Evolutionary conservation across 257 asterid species (phyloP).

Genomic region (Solanum piurae): DNA sequence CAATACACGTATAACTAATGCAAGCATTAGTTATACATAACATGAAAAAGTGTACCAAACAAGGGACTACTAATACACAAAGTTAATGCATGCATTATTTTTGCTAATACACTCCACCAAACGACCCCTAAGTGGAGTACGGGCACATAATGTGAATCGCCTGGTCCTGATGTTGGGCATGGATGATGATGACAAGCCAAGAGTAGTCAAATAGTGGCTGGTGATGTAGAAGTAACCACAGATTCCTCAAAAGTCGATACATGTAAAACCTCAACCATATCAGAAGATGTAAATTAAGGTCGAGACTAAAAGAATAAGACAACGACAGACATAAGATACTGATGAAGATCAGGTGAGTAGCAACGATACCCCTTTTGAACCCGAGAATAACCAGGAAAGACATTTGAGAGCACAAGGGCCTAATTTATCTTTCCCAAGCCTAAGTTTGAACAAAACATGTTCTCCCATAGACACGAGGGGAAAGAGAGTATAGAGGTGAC

Average conservation of each 20-base stretch:
- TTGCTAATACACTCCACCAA: no score
- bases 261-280: background rate
- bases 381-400: background rate
- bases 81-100: no score
- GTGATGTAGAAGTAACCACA: background rate
- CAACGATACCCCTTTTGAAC: background rate
- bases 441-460: background rate
- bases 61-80: no score
- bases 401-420: background rate
- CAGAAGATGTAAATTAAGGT: background rate
- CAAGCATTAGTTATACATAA: no score
- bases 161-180: background rate
- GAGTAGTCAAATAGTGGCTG: background rate
- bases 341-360: background rate
- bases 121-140: background rate
- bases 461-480: background rate
- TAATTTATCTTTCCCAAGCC: background rate
- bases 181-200: background rate
- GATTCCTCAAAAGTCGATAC: background rate
- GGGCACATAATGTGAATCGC: background rate
- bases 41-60: no score
- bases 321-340: no score
- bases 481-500: background rate
- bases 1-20: no score
- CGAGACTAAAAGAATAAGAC: background rate